Conservation (phyloP, 2,329 filamentous ascomycete genomes). For the Penicillium palitans region DNA sequence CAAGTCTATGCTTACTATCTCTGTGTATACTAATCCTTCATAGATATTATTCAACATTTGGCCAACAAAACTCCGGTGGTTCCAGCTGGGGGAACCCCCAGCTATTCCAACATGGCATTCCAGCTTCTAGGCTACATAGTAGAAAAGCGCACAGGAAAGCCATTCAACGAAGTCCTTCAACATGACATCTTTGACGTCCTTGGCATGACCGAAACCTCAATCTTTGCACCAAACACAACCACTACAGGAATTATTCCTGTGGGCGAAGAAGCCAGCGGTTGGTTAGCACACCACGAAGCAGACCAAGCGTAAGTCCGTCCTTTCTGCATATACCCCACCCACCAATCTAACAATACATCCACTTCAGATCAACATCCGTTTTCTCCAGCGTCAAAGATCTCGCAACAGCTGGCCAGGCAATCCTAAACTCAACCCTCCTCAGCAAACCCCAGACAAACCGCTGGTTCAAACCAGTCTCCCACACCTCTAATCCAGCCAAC, state of each 20-base stretch:
- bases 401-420: conserved; percentile 26
- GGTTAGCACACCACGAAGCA: not conserved
- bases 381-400: not conserved
- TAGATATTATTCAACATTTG: not conserved
- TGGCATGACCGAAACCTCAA: not conserved
- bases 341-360: not conserved
- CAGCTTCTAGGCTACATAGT: conserved; percentile 41
- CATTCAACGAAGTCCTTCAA: not conserved
- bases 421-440: conserved; percentile 38
- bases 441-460: conserved; percentile 34
- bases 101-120: conserved; percentile 44
- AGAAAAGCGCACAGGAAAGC: conserved; percentile 20
- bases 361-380: not conserved
- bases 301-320: not conserved
- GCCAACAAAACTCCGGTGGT: not conserved
- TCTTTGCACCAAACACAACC: not conserved
- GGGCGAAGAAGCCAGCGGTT: not conserved
- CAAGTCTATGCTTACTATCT: too few relatives aligned
- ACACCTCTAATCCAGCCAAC: conserved; percentile 14
- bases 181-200: not conserved
- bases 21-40: not conserved
- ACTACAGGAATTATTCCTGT: not conserved
- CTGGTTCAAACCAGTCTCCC: conserved; percentile 46
- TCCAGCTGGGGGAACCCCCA: conserved; percentile 23
- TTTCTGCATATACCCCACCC: not conserved